These are phyloP conservation scores for Luffa acutangula DNA, from an alignment of 306 rosid genomes.

Conservation along the genomic window DNA sequence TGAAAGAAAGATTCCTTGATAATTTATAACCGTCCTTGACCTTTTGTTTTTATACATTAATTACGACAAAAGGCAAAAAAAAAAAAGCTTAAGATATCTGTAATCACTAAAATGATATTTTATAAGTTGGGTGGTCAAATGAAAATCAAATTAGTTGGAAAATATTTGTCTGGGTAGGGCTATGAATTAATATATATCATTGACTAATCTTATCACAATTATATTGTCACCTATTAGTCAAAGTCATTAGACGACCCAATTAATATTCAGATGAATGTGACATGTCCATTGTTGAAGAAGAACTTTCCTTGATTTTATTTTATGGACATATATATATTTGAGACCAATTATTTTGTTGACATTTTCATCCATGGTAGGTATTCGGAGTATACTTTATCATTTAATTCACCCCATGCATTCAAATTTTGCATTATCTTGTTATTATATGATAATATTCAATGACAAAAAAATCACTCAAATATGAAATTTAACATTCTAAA, in stretches of 20 bases:
- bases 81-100: too few species aligned
- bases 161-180: background rate
- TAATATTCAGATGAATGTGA: background rate
- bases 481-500: too few species aligned
- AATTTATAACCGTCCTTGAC: too few species aligned
- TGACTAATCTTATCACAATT: background rate
- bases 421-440: background rate
- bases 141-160: background rate
- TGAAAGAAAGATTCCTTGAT: too few species aligned
- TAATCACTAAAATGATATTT: background rate
- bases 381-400: background rate
- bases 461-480: too few species aligned
- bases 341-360: background rate
- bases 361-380: background rate
- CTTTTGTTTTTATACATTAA: too few species aligned
- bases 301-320: background rate
- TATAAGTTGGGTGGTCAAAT: background rate
- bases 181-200: background rate
- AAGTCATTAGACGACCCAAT: background rate
- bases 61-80: too few species aligned
- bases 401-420: background rate
- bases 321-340: too few species aligned
- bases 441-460: too few species aligned
- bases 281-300: background rate
- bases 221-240: background rate